These are phyloP conservation scores for Margaritispora aquatica DNA, from an alignment of 495 filamentous ascomycete species.

Conservation along the genomic window DNA sequence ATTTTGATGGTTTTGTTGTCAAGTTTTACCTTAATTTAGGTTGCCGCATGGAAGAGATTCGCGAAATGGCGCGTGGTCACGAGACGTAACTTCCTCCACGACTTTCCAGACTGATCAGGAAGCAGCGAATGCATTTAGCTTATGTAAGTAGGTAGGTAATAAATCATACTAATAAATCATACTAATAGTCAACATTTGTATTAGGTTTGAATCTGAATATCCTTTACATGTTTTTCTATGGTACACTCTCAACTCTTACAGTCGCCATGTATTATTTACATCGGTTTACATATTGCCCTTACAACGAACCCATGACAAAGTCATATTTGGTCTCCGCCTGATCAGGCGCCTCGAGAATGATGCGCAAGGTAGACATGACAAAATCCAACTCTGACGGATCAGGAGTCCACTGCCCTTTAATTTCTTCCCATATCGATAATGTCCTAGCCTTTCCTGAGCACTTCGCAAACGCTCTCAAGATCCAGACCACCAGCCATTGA, in stretches of 20 bases:
- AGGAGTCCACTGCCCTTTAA: conserved; percentile 20
- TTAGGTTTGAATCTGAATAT: no score
- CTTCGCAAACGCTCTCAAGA: conserved; percentile 38
- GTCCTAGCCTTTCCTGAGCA: conserved; percentile 31
- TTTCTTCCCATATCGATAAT: conserved; percentile 31
- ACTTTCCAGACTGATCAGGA: background rate
- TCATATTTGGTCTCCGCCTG: conserved; percentile 4
- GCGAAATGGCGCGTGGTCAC: background rate
- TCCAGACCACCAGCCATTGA: conserved; percentile 43
- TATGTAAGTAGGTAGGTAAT: no score
- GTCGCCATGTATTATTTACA: background rate
- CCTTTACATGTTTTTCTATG: no score
- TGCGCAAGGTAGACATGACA: conserved; percentile 16
- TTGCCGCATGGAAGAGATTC: background rate
- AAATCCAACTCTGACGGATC: conserved; percentile 16
- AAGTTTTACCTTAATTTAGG: no score
- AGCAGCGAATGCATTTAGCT: background rate
- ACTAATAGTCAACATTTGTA: no score
- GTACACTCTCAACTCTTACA: background rate
- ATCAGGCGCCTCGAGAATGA: conserved; percentile 10
- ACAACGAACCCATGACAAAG: background rate
- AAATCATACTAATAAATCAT: no score
- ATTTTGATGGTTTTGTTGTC: background rate
- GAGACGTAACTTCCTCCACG: background rate
- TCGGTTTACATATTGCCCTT: no score